phyloP scores from a whole-genome alignment of 2,329 filamentous ascomycete genomes.

The Corinectria fuckeliana region DNA sequence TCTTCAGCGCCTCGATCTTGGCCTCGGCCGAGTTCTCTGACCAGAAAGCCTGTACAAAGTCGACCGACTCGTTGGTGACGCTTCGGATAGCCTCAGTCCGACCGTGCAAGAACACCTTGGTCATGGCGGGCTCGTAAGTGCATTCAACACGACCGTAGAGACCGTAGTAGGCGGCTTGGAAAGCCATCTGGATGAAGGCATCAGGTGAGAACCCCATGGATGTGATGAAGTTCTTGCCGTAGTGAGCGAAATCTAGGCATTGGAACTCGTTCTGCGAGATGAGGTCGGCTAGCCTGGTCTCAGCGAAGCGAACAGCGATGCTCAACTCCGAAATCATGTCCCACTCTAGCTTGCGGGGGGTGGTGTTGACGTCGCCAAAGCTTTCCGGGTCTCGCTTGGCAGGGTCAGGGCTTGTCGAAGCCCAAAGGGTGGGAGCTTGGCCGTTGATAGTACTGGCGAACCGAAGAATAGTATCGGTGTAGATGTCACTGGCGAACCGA shows the following conservation, averaged over 20 bases:
- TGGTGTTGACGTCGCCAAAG: constrained; percentile 92
- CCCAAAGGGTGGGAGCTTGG: constrained; percentile 89
- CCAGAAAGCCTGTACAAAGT: constrained; percentile 95
- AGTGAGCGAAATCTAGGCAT: constrained; percentile 85
- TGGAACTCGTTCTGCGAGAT: constrained; percentile 97
- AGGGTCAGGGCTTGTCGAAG: constrained; percentile 87
- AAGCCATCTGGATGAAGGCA: constrained; percentile 98
- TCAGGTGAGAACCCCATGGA: constrained; percentile 97
- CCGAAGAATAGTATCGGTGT: constrained; percentile 95
- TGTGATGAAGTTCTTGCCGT: constrained; percentile 97
- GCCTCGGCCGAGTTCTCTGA: constrained; percentile 81
- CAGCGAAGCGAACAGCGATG: constrained; percentile 91
- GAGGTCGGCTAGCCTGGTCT: constrained; percentile 90
- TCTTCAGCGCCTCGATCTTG: constrained; percentile 85
- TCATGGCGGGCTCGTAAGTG: constrained; percentile 98
- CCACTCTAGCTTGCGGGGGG: constrained; percentile 96
- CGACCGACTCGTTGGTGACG: constrained; percentile 81
- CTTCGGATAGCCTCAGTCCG: constrained; percentile 92
- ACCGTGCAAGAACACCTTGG: constrained; percentile 90
- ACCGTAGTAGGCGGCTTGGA: constrained; percentile 97
- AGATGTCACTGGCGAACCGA: constrained; percentile 93
- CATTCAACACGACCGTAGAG: constrained; percentile 93
- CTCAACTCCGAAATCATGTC: constrained; percentile 92
- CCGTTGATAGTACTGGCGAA: constrained; percentile 97
- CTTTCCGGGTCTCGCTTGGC: constrained; percentile 89